Percentiles rank a stretch among this genome's conserved stretches.
phyloP scores from a whole-genome alignment of 371 early-diverging fungal genomes.

The Umbelopsis sp. region DNA sequence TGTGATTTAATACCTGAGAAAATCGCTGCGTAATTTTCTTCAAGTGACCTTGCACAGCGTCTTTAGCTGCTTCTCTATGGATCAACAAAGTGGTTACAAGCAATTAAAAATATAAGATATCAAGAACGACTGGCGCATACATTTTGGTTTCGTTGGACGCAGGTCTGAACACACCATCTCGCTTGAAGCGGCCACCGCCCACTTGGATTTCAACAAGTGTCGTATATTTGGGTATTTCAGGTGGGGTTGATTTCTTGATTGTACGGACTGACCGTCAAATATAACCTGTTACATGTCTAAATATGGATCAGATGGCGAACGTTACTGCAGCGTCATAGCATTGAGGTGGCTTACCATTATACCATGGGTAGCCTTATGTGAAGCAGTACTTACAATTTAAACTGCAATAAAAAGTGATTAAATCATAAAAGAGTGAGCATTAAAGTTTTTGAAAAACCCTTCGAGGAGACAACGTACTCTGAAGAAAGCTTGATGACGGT shows the following conservation, averaged over 20 bases:
- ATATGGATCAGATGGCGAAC: no score
- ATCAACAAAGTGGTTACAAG: no score
- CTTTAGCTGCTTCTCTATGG: neutral
- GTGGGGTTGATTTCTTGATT: neutral
- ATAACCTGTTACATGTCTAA: no score
- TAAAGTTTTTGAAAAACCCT: no score
- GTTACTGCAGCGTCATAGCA: no score
- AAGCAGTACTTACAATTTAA: neutral
- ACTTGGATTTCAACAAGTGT: neutral
- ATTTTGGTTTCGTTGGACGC: neutral
- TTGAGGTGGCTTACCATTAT: neutral
- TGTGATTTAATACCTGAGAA: neutral
- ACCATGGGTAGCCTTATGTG: no score
- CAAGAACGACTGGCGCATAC: neutral
- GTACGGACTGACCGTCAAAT: neutral
- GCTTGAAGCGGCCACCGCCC: neutral
- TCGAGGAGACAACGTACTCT: neutral
- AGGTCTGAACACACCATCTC: neutral
- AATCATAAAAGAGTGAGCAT: no score
- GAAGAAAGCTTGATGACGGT: neutral
- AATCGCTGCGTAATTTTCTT: neutral
- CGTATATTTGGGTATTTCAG: neutral
- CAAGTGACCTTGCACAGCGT: neutral
- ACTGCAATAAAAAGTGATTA: neutral
- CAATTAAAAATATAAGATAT: no score